These are phyloP conservation scores for Scenedesmus sp. DNA, from an alignment of 163 green algal species.

Conservation along the genomic window DNA sequence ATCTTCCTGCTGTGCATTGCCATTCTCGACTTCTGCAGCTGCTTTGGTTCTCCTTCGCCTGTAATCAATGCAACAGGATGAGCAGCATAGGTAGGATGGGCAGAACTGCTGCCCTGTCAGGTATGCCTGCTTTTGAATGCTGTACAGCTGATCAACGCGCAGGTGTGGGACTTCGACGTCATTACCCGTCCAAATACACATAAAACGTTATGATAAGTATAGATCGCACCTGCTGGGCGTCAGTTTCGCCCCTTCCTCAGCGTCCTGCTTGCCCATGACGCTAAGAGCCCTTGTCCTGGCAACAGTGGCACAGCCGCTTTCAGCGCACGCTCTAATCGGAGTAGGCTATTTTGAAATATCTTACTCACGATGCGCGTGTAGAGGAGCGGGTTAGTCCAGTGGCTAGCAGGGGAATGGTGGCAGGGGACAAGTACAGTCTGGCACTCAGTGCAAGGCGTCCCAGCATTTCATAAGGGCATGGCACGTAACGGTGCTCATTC, in stretches of 20 bases:
- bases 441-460: background rate
- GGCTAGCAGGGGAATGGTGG: background rate
- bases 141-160: background rate
- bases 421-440: background rate
- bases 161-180: background rate
- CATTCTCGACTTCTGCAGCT: background rate
- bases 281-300: background rate
- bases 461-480: background rate
- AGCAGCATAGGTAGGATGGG: background rate
- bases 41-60: background rate
- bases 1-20: background rate
- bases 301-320: background rate
- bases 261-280: background rate
- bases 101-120: background rate
- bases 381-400: background rate
- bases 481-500: background rate
- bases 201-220: background rate
- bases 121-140: background rate
- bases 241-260: background rate
- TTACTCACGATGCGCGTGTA: background rate
- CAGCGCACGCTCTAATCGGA: background rate
- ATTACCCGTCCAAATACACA: background rate
- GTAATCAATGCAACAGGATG: background rate
- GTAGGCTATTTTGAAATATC: background rate
- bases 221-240: background rate